Percentiles rank a stretch among this genome's conserved stretches.
Conservation (phyloP, 1,284 basidiomycete species). For the Sutorius eximius region DNA sequence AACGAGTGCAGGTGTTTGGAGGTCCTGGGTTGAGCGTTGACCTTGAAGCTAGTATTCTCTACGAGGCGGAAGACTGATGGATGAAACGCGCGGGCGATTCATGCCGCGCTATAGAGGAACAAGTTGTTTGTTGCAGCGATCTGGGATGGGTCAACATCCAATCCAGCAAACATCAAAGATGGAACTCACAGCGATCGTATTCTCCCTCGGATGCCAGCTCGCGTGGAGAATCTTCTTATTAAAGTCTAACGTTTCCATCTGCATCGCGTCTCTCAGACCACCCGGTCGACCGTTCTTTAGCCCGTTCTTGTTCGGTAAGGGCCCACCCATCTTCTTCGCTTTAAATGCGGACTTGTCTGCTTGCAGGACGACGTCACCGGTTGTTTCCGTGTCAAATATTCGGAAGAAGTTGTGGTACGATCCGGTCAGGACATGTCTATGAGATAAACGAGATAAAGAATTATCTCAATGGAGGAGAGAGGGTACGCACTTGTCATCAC, state of each 20-base stretch:
- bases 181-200: conserved; percentile 87
- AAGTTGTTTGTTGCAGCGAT: conserved; percentile 95
- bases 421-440: conserved; percentile 90
- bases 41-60: conserved; percentile 16
- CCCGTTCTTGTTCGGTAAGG: conserved; percentile 66
- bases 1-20: conserved; percentile 22
- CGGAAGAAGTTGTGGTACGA: conserved; percentile 99
- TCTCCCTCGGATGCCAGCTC: conserved; percentile 97
- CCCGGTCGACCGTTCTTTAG: conserved; percentile 72
- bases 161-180: not conserved
- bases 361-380: conserved; percentile 92
- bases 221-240: conserved; percentile 99
- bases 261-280: conserved; percentile 81
- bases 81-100: conserved; percentile 28
- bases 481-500: conserved; percentile 85
- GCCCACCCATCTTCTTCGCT: conserved; percentile 94
- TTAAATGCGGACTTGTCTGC: conserved; percentile 99
- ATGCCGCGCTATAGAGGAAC: conserved; percentile 85
- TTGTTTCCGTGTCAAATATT: conserved; percentile 93
- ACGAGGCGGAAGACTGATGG: conserved; percentile 1
- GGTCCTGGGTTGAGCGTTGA: conserved; percentile 10
- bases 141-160: conserved; percentile 40
- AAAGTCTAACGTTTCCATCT: conserved; percentile 91
- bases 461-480: conserved; percentile 4
- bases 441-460: conserved; percentile 7